Conservation (phyloP, 1,284 basidiomycete genomes). For the Microbotryum silenes-acaulis region DNA sequence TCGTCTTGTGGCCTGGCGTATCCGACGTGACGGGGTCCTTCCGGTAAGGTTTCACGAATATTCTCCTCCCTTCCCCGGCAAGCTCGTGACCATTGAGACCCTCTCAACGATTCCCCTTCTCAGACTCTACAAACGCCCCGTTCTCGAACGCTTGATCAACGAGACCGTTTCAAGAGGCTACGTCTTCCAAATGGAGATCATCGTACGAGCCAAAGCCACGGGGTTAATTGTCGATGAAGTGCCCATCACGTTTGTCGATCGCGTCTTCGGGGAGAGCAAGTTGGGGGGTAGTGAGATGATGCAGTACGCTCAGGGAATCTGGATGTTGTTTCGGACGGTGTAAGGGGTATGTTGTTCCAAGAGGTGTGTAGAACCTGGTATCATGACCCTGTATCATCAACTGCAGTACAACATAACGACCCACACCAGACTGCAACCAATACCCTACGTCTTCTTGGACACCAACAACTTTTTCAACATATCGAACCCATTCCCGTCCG, state of each 20-base stretch:
- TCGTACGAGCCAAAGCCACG: conserved; percentile 72
- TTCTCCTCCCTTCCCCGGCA: background rate
- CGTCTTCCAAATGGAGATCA: conserved; percentile 97
- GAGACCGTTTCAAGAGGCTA: conserved; percentile 78
- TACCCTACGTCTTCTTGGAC: conserved; percentile 45
- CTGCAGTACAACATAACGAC: background rate
- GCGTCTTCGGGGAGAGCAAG: conserved; percentile 86
- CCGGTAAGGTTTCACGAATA: conserved; percentile 49
- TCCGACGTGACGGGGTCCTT: conserved; percentile 82
- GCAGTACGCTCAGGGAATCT: conserved; percentile 79
- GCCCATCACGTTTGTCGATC: conserved; percentile 87
- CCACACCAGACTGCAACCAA: conserved; percentile 13
- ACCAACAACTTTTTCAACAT: conserved; percentile 84
- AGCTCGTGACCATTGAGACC: background rate
- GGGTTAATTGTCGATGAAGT: conserved; percentile 81
- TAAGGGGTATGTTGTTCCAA: conserved; percentile 39
- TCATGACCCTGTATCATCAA: conserved; percentile 14
- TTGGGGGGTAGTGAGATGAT: conserved; percentile 80
- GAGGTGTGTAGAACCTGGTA: background rate
- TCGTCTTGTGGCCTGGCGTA: conserved; percentile 70
- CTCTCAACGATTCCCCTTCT: background rate
- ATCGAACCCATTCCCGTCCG: conserved; percentile 96
- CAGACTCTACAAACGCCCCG: conserved; percentile 68
- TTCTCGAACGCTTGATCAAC: conserved; percentile 71
- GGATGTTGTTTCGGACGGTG: conserved; percentile 63